Evolutionary conservation across 2,329 filamentous ascomycete genomes (phyloP).

Genomic region (Clonostachys rhizophaga): DNA sequence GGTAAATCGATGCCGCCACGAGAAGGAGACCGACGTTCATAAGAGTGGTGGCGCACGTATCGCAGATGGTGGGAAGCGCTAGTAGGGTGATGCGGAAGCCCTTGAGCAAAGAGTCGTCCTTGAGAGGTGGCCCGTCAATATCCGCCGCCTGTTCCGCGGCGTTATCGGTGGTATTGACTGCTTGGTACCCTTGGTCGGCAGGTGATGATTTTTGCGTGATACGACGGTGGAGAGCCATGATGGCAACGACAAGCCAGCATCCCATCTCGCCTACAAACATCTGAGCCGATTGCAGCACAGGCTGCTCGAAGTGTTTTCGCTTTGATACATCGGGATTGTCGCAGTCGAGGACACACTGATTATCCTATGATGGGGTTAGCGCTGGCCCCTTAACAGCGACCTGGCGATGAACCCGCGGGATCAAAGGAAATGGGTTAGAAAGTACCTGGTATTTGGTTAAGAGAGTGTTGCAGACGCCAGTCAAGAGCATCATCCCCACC

Average conservation of each 20-base stretch:
- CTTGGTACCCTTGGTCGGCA: constrained; percentile 57
- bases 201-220: constrained; percentile 38
- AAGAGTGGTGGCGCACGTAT: constrained; percentile 90
- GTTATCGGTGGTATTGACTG: constrained; percentile 48
- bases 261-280: constrained; percentile 98
- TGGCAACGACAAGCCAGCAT: constrained; percentile 85
- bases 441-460: constrained; percentile 91
- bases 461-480: constrained; percentile 93
- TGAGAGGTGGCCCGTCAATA: constrained; percentile 16
- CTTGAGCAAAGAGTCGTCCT: constrained; percentile 46
- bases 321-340: constrained; percentile 61
- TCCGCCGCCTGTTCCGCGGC: constrained; percentile 13
- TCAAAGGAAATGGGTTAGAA: constrained; percentile 4
- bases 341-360: constrained; percentile 94
- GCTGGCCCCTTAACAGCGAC: not conserved
- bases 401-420: not conserved
- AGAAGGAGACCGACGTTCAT: constrained; percentile 96
- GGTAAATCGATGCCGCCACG: constrained; percentile 93
- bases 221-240: constrained; percentile 61
- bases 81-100: constrained; percentile 72
- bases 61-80: constrained; percentile 83
- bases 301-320: constrained; percentile 80
- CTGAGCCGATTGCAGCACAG: constrained; percentile 91
- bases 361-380: constrained; percentile 55
- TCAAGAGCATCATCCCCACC: constrained; percentile 94